Evolutionary conservation across 768 basidiomycete species (phyloP).

Genomic region (Xerocomus brunneocitrinus): DNA sequence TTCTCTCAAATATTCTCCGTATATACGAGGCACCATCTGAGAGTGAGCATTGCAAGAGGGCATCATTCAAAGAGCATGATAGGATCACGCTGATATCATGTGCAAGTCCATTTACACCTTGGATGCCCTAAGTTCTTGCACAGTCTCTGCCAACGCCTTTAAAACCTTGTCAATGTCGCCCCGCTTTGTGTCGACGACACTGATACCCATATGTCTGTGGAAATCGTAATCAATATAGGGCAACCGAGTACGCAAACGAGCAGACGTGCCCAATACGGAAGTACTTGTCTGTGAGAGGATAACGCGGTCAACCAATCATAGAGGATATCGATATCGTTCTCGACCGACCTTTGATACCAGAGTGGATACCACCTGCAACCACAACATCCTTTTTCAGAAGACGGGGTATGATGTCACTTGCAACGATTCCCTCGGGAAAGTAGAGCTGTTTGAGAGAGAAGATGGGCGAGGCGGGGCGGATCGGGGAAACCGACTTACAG

Average conservation of each 20-base stretch:
- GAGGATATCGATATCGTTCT: not conserved
- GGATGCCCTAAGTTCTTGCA: conserved; percentile 35
- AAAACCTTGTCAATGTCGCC: conserved; percentile 76
- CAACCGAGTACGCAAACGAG: not conserved
- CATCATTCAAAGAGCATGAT: not conserved
- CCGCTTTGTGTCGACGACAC: conserved; percentile 64
- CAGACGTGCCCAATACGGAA: conserved; percentile 77
- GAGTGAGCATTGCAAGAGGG: not conserved
- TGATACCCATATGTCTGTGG: conserved; percentile 82
- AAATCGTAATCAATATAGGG: not conserved
- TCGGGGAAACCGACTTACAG: conserved; percentile 41
- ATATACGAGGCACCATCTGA: not conserved
- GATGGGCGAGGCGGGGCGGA: no score
- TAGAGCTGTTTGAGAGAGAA: conserved; percentile 48
- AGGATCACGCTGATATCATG: not conserved
- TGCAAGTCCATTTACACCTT: conserved; percentile 4
- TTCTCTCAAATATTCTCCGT: not conserved
- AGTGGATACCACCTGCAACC: conserved; percentile 85
- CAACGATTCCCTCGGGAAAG: conserved; percentile 76
- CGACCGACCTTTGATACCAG: conserved; percentile 68
- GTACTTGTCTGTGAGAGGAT: conserved; percentile 58
- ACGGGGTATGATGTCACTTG: conserved; percentile 72
- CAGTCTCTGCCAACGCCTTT: conserved; percentile 54
- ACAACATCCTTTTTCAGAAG: conserved; percentile 69
- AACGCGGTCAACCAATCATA: conserved; percentile 4